These are phyloP conservation scores for Coniochaeta sp. DNA, from an alignment of 2,329 filamentous ascomycete species.

Conservation along the genomic window DNA sequence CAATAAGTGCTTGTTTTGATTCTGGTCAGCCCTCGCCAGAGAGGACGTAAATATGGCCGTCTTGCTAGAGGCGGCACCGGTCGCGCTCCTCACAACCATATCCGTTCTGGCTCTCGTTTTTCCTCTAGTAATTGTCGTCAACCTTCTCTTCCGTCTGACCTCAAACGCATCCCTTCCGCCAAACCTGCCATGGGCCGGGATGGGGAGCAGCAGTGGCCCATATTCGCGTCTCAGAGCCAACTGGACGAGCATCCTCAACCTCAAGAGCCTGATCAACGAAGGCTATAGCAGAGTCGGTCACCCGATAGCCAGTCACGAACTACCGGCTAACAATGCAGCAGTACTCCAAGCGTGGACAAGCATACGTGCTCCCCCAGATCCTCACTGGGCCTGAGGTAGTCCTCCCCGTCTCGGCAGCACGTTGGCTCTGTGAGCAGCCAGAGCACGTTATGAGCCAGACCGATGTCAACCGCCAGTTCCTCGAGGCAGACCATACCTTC, in stretches of 20 bases:
- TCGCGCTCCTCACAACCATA: background rate
- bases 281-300: constrained; percentile 18
- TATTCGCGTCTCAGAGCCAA: constrained; percentile 17
- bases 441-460: constrained; percentile 23
- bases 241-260: constrained; percentile 16
- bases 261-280: constrained; percentile 18
- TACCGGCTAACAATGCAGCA: constrained; percentile 4
- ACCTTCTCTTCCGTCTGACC: constrained; percentile 17
- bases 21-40: background rate
- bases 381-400: constrained; percentile 25
- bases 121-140: constrained; percentile 8
- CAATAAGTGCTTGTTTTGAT: background rate
- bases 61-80: background rate
- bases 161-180: constrained; percentile 15
- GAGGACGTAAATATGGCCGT: constrained; percentile 3
- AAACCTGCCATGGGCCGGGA: constrained; percentile 19
- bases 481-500: constrained; percentile 25
- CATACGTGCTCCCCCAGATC: constrained; percentile 23
- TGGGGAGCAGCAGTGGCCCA: constrained; percentile 3
- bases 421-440: constrained; percentile 23
- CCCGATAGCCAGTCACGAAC: background rate
- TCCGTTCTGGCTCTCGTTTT: constrained; percentile 1
- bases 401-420: constrained; percentile 19
- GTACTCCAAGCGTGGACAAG: constrained; percentile 20
- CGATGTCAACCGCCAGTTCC: constrained; percentile 23